These are phyloP conservation scores for Naematelia encephala DNA, from an alignment of 768 basidiomycete genomes.

Conservation along the genomic window DNA sequence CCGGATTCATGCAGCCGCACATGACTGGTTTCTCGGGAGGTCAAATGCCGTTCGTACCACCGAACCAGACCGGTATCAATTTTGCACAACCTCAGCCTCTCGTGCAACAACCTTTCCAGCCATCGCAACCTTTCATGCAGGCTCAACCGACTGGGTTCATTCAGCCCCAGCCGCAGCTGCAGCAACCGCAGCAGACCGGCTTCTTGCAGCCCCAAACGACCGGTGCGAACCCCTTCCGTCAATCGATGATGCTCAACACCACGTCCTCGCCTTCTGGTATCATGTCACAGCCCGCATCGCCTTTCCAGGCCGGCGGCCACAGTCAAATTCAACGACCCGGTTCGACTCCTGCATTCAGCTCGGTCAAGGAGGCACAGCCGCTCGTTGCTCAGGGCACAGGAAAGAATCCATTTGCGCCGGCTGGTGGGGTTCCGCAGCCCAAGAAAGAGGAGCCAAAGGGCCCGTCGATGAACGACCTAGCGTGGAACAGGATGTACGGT, in stretches of 20 bases:
- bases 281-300: conserved; percentile 27
- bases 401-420: conserved; percentile 87
- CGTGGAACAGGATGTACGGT: conserved; percentile 53
- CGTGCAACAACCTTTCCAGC: conserved; percentile 25
- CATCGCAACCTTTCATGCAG: conserved; percentile 58
- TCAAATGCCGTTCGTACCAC: conserved; percentile 47
- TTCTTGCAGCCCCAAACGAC: conserved; percentile 55
- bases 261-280: conserved; percentile 56
- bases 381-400: conserved; percentile 88
- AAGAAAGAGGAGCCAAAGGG: conserved; percentile 63
- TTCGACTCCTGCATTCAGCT: conserved; percentile 31
- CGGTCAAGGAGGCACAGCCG: conserved; percentile 55
- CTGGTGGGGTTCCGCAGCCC: conserved; percentile 58
- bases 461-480: conserved; percentile 77
- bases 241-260: conserved; percentile 66
- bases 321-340: conserved; percentile 36
- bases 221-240: conserved; percentile 78
- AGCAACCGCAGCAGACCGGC: conserved; percentile 35
- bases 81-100: conserved; percentile 14
- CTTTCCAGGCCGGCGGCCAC: conserved; percentile 10
- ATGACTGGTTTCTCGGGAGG: conserved; percentile 48
- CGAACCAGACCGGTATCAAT: conserved; percentile 60
- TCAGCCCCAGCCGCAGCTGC: conserved; percentile 23
- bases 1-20: conserved; percentile 44
- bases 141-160: conserved; percentile 57